Evolutionary conservation across 1,139 yeast genomes (phyloP).

Genomic region (Meyerozyma carpophila): DNA sequence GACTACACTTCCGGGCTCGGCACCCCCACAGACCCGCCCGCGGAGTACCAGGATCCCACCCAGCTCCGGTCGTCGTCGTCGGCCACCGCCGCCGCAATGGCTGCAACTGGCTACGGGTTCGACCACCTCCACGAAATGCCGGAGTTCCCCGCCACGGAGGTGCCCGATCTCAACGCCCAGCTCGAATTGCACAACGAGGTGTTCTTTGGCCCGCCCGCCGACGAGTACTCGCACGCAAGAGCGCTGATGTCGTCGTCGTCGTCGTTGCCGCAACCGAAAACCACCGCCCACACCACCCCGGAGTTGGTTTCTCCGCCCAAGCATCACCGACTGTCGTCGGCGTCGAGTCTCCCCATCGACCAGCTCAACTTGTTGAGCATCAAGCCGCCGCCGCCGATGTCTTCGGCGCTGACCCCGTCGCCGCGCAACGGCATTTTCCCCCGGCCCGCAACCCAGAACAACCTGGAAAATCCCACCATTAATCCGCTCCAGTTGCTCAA

Average conservation of each 20-base stretch:
- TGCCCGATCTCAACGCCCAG: neutral
- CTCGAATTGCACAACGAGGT: slow-evolving; percentile 1
- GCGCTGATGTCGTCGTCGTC: slow-evolving; percentile 1
- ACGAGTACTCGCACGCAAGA: neutral
- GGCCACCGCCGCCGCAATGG: neutral
- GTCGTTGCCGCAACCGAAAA: slow-evolving; percentile 1
- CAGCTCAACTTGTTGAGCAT: slow-evolving; percentile 10
- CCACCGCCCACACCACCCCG: slow-evolving; percentile 1
- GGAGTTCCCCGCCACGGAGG: neutral
- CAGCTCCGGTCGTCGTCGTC: slow-evolving; percentile 1
- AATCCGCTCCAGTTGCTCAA: slow-evolving; percentile 18
- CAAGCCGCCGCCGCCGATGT: slow-evolving; percentile 1
- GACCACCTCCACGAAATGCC: neutral
- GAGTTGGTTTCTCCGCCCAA: neutral
- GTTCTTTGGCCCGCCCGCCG: slow-evolving; percentile 1
- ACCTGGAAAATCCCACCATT: slow-evolving; percentile 12
- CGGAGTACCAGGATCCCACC: neutral
- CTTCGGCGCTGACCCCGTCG: neutral
- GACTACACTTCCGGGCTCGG: neutral
- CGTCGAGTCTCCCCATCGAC: slow-evolving; percentile 8
- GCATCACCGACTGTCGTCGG: neutral
- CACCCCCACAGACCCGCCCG: neutral
- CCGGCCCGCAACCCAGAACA: too few species aligned
- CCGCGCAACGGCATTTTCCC: slow-evolving; percentile 3
- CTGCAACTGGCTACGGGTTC: neutral